These are phyloP conservation scores for Globisporangium acanthophoron DNA, from an alignment of 352 stramenopile genomes.

Conservation along the genomic window DNA sequence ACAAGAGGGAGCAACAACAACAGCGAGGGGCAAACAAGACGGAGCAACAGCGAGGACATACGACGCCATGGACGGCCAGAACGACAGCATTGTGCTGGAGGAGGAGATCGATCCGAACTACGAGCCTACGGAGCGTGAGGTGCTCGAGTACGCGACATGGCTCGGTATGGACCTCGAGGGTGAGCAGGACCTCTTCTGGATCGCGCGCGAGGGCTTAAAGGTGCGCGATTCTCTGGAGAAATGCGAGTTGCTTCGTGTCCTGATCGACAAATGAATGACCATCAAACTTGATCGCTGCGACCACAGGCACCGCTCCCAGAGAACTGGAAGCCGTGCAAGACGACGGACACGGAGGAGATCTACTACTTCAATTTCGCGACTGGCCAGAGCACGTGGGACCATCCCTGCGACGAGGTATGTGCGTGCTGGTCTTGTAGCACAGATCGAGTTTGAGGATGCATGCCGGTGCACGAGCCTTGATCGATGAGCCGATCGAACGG, in stretches of 20 bases:
- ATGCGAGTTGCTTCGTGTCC: neutral
- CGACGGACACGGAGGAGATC: conserved; percentile 93
- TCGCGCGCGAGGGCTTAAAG: conserved; percentile 91
- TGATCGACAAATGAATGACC: neutral
- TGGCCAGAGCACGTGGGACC: conserved; percentile 92
- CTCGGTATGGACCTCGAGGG: conserved; percentile 92
- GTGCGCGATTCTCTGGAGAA: neutral
- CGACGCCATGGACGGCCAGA: conserved; percentile 38
- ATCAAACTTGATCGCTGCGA: neutral
- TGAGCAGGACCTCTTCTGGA: conserved; percentile 92
- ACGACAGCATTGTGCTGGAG: conserved; percentile 89
- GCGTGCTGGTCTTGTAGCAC: too few relatives aligned
- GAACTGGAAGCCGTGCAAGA: conserved; percentile 96
- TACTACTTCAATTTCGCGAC: conserved; percentile 96
- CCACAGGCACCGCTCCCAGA: conserved; percentile 81
- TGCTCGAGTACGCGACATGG: conserved; percentile 93
- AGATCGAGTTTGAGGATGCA: too few relatives aligned
- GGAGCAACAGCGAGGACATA: neutral
- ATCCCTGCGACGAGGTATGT: conserved; percentile 88
- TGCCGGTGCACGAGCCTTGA: neutral
- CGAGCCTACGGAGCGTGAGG: conserved; percentile 88
- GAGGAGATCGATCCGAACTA: conserved; percentile 96
- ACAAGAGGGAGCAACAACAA: too few relatives aligned
- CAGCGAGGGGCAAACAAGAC: too few relatives aligned
- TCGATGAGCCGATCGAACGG: neutral